These are phyloP conservation scores for Plasmodium berghei DNA, from an alignment of 169 alveolate species.

Conservation along the genomic window DNA sequence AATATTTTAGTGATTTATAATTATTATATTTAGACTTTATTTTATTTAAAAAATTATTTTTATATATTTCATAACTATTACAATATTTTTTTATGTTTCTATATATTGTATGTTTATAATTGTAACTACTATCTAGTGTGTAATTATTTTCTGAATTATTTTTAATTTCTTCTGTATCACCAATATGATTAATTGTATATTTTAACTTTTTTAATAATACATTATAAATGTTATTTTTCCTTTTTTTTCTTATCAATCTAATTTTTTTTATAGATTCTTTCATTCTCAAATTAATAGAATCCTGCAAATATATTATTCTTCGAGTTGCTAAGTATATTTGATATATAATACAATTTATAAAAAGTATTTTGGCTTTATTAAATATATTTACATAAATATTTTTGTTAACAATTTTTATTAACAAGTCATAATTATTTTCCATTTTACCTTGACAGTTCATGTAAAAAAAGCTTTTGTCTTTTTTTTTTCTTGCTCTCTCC, in stretches of 20 bases:
- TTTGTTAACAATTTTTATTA: conserved; percentile 6
- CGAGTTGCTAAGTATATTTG: conserved; percentile 30
- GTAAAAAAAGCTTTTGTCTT: neutral
- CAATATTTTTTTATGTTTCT: neutral
- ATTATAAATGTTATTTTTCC: neutral
- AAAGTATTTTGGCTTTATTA: conserved; percentile 26
- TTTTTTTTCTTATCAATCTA: conserved; percentile 12
- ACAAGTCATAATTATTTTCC: conserved; percentile 2
- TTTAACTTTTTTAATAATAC: conserved; percentile 5
- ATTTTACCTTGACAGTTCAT: neutral
- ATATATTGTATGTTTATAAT: too few species aligned
- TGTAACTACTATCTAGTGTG: too few species aligned
- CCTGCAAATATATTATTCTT: conserved; percentile 11
- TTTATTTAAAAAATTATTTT: conserved; percentile 8
- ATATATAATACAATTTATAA: conserved; percentile 26
- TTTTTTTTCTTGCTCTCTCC: neutral
- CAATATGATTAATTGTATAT: neutral
- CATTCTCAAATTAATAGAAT: neutral
- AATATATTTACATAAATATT: conserved; percentile 19
- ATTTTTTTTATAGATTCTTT: conserved; percentile 4
- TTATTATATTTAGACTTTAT: neutral
- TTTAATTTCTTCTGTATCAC: neutral
- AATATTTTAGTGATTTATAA: conserved; percentile 5
- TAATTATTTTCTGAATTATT: neutral
- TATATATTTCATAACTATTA: neutral